Evolutionary conservation across 371 early-diverging fungal genomes (phyloP).

Genomic region (Parasitella parasitica): DNA sequence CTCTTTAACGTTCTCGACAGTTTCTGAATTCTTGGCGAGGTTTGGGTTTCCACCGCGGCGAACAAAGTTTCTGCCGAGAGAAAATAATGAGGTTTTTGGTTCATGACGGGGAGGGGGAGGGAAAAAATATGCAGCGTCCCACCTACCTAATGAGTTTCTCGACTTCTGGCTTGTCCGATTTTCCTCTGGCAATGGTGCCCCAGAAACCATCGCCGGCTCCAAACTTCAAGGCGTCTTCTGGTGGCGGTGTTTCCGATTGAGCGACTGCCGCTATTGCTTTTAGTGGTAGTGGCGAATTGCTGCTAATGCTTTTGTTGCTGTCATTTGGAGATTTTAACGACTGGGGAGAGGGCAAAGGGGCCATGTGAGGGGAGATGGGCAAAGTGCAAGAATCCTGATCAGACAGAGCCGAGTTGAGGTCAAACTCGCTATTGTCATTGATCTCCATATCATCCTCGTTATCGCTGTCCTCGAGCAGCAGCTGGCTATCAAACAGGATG

Average conservation of each 20-base stretch:
- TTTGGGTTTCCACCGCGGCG: conserved; percentile 48
- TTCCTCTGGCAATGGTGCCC: conserved; percentile 38
- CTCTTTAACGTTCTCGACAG: conserved; percentile 37
- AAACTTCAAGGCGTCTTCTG: conserved; percentile 16
- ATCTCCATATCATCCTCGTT: not conserved
- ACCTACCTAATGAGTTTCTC: conserved; percentile 30
- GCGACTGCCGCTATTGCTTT: too few species aligned
- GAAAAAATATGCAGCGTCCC: too few species aligned
- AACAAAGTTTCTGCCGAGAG: conserved; percentile 36
- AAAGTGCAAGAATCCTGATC: not conserved
- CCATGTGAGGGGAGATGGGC: not conserved
- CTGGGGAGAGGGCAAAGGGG: conserved; percentile 2
- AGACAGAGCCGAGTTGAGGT: conserved; percentile 11
- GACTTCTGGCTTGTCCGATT: conserved; percentile 29
- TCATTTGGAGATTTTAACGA: not conserved
- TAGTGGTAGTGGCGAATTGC: too few species aligned
- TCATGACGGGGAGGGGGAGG: too few species aligned
- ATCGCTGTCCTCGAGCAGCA: not conserved
- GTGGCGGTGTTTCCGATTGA: not conserved
- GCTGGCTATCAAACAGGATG: not conserved
- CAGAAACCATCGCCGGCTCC: conserved; percentile 48
- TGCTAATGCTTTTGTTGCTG: not conserved
- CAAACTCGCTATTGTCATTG: conserved; percentile 5
- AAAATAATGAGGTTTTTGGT: not conserved
- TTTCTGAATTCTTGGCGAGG: conserved; percentile 40